These are phyloP conservation scores for Cladosporium sp. DNA, from an alignment of 2,329 filamentous ascomycete species.

Conservation along the genomic window DNA sequence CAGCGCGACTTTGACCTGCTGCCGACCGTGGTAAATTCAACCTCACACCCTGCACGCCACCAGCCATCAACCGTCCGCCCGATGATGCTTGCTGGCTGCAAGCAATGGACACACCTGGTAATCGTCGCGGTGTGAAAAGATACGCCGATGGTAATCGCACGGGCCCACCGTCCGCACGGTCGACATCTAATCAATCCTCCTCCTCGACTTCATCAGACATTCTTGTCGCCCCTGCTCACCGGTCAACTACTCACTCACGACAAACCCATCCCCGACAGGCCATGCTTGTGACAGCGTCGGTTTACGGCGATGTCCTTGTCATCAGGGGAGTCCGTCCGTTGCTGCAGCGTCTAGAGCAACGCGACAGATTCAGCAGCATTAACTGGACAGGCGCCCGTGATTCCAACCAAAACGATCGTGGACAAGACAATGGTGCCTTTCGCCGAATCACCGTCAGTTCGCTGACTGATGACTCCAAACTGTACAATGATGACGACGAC, in stretches of 20 bases:
- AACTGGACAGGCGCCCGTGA: background rate
- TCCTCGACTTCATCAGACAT: slow-evolving; percentile 27
- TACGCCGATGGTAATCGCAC: slow-evolving; percentile 1
- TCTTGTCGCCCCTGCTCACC: slow-evolving; percentile 19
- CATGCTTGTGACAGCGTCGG: slow-evolving; percentile 5
- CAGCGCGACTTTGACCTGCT: slow-evolving; percentile 5
- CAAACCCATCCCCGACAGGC: background rate
- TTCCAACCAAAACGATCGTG: background rate
- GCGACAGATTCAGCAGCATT: background rate
- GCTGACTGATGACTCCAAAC: slow-evolving; percentile 1
- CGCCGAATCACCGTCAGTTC: background rate
- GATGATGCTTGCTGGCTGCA: background rate
- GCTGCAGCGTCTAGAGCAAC: background rate
- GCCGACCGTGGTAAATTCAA: slow-evolving; percentile 2
- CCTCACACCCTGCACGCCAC: background rate
- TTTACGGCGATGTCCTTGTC: background rate
- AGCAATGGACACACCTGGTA: slow-evolving; percentile 4
- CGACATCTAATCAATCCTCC: slow-evolving; percentile 6
- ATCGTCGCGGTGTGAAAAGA: slow-evolving; percentile 10
- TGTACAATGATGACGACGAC: slow-evolving; percentile 15
- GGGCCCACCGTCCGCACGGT: background rate
- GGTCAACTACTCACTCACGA: background rate
- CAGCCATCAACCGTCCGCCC: background rate
- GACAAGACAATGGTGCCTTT: background rate
- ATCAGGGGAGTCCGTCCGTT: background rate